These are phyloP conservation scores for Chloranthus sessilifolius DNA, from an alignment of 164 flowering plant genomes.

Conservation along the genomic window DNA sequence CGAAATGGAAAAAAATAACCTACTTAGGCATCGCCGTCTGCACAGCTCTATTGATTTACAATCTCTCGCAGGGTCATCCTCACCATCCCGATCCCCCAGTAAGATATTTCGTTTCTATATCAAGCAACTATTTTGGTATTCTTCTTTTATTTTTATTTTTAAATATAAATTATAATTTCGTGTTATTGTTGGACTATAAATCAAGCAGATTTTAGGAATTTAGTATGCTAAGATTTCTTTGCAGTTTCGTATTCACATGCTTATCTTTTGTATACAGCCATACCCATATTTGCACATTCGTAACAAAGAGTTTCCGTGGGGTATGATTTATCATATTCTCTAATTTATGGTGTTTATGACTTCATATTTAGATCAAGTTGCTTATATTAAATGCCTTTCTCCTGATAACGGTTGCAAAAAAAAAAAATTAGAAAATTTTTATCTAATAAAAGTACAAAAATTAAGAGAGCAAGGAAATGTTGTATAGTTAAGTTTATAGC, in stretches of 20 bases:
- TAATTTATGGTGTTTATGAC: too few species aligned
- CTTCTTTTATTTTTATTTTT: not conserved
- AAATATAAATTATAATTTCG: too few species aligned
- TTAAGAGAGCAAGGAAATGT: too few species aligned
- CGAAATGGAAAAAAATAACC: slow-evolving; percentile 92
- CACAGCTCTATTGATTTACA: slow-evolving; percentile 41
- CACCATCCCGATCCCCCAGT: slow-evolving; percentile 81
- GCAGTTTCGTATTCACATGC: not conserved
- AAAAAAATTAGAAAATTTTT: too few species aligned
- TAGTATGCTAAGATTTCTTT: not conserved
- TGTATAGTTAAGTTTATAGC: too few species aligned
- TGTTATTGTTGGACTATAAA: not conserved
- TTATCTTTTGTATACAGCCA: slow-evolving; percentile 38
- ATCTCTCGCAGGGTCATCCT: slow-evolving; percentile 71
- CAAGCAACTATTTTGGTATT: too few species aligned
- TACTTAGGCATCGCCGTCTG: slow-evolving; percentile 54
- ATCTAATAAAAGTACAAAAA: too few species aligned
- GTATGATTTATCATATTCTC: slow-evolving; percentile 31
- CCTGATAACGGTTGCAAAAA: too few species aligned
- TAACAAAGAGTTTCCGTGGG: slow-evolving; percentile 98
- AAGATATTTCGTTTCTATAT: too few species aligned
- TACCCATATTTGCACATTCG: slow-evolving; percentile 83
- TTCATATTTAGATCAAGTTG: too few species aligned
- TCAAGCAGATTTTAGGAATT: not conserved
- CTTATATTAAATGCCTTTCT: too few species aligned